Evolutionary conservation across 2,329 filamentous ascomycete genomes (phyloP), one percentile per base, ranked within the genome.

Genomic region (Fusarium papillatum): DNA sequence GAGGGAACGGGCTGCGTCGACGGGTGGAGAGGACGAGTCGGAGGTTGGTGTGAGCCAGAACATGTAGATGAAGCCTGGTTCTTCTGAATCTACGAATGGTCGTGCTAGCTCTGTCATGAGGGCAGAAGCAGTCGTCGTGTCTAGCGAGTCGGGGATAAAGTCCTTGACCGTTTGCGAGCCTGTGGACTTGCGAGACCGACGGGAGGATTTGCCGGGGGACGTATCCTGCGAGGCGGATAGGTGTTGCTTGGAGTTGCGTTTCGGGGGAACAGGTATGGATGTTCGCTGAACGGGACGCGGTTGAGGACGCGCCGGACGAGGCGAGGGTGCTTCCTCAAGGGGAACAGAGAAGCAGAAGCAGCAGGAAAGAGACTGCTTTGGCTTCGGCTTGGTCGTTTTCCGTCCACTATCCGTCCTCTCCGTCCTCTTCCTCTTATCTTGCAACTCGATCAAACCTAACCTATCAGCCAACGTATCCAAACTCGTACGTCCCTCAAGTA

Each of bases 1-100:
- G 61, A 94, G 86, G 14, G 90, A 89, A 11, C 90, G 87, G 24
- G 91, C 90, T 53, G 91, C 87, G 74, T 91, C 92, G 41, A 87
- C 86, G 0, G 92, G 88, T 0, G 91, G 88, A 1, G 88, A 86
- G 2, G 62, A 61, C 14, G 71, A 83, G 10, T 90, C 85, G 3
- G 88, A 89, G 8, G 78, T 77, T 38, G 95, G 92, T 0, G 95
- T 98, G 26, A 98, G 89, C 95, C 96, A 98, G 88, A 98, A 99
- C 84, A 99, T 98, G 88, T 99, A 99, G 77, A 99, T 98, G 85
- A 97, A 99, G 43, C 97, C 97, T 16, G 93, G 88, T 78, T 97
- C 95, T 26, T 91, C 87, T 0, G 95, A 95, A 57, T 96, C 90
- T 1, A 82, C 80, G 41, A 81, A 82, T 88, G 95, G 87, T 90